Evolutionary conservation across 2,329 filamentous ascomycete genomes (phyloP).

Genomic region (Mariannaea elegans): DNA sequence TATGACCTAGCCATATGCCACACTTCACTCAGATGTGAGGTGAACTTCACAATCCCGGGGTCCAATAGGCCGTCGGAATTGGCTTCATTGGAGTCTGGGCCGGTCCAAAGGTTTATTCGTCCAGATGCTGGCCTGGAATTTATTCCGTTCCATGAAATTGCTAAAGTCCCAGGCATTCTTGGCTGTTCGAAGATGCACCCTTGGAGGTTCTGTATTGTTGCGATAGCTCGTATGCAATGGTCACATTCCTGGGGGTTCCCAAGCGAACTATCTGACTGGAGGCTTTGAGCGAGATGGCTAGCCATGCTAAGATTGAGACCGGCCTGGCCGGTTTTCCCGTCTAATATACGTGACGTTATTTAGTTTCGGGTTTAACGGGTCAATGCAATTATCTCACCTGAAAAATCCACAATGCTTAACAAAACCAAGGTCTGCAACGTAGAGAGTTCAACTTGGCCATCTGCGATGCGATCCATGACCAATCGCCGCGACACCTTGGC

Average conservation of each 20-base stretch:
- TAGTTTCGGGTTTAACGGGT: neutral
- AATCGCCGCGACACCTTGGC: slow-evolving; percentile 32
- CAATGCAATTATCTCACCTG: slow-evolving; percentile 37
- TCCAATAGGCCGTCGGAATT: slow-evolving; percentile 23
- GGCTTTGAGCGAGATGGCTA: slow-evolving; percentile 31
- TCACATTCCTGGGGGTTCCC: slow-evolving; percentile 33
- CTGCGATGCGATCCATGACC: slow-evolving; percentile 45
- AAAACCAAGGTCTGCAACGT: slow-evolving; percentile 51
- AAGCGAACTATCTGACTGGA: slow-evolving; percentile 27
- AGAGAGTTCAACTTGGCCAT: slow-evolving; percentile 48
- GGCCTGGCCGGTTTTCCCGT: slow-evolving; percentile 34
- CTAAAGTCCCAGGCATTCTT: neutral
- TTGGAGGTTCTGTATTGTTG: slow-evolving; percentile 53
- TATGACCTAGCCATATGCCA: slow-evolving; percentile 59
- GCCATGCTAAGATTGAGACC: slow-evolving; percentile 36
- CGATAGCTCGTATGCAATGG: slow-evolving; percentile 53
- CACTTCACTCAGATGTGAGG: slow-evolving; percentile 53
- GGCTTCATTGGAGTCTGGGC: neutral
- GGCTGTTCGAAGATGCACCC: slow-evolving; percentile 37
- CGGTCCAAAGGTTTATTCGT: neutral
- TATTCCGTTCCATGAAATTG: neutral
- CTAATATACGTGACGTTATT: slow-evolving; percentile 14
- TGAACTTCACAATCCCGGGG: slow-evolving; percentile 56
- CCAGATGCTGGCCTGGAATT: neutral
- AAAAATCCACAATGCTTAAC: slow-evolving; percentile 49